Percentiles rank a stretch among this genome's conserved stretches.
Conservation (phyloP, 73 alveolate genomes). For the Symbiodinium natans region DNA sequence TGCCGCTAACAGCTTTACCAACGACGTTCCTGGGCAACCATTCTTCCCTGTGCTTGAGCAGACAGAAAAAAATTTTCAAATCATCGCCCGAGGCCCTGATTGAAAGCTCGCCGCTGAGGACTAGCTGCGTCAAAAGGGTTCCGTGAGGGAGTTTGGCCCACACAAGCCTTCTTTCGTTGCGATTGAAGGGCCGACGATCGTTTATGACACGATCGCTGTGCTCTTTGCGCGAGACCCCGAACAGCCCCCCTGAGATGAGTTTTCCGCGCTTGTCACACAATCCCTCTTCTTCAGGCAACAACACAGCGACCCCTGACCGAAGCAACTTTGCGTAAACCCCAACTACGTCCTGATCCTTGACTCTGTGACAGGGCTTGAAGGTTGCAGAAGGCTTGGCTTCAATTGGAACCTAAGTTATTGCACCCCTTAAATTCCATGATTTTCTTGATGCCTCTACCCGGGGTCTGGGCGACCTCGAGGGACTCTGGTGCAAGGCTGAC, state of each 20-base stretch:
- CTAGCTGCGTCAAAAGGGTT: not conserved
- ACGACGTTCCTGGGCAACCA: not conserved
- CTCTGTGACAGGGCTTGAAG: not conserved
- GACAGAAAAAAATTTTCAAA: not conserved
- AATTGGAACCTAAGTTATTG: not conserved
- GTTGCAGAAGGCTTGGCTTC: not conserved
- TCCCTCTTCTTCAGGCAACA: not conserved
- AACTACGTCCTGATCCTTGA: not conserved
- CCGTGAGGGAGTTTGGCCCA: conserved; percentile 8
- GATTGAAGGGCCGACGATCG: not conserved
- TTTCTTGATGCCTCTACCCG: not conserved
- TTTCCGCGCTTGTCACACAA: not conserved
- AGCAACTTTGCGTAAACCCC: not conserved
- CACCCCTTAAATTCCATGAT: not conserved
- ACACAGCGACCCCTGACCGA: not conserved
- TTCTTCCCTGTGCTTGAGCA: not conserved
- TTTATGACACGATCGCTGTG: not conserved
- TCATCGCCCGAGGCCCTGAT: not conserved
- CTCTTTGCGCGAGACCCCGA: not conserved
- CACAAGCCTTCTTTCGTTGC: not conserved
- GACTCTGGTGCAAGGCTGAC: not conserved
- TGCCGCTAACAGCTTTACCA: not conserved
- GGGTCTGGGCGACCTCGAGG: not conserved
- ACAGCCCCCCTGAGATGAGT: conserved; percentile 1
- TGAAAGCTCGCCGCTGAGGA: not conserved